Percentiles rank a stretch among this genome's conserved stretches.
phyloP scores from a whole-genome alignment of 768 basidiomycete species.

The Lactarius deliciosus region DNA sequence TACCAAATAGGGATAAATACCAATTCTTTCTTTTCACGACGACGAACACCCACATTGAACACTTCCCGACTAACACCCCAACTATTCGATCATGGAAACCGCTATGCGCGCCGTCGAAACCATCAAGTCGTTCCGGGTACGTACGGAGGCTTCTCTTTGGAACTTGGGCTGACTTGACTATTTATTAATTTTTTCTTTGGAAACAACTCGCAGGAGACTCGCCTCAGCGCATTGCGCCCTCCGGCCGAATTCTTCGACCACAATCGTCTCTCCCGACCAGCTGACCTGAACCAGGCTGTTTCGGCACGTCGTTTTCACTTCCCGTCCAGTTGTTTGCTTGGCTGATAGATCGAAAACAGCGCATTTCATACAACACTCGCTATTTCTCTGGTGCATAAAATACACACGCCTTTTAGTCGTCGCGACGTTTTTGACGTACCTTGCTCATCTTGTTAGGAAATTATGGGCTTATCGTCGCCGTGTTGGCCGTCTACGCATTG shows the following conservation, averaged over 20 bases:
- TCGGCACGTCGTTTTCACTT: conserved; percentile 49
- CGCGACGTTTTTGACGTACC: not conserved
- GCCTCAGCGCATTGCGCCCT: conserved; percentile 70
- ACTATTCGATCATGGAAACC: conserved; percentile 52
- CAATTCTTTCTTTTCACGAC: not conserved
- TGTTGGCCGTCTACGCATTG: conserved; percentile 86
- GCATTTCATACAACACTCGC: conserved; percentile 92
- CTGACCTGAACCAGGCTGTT: conserved; percentile 76
- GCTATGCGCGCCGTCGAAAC: conserved; percentile 65
- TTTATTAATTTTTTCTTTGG: not conserved
- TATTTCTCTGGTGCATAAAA: conserved; percentile 68
- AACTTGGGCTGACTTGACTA: not conserved
- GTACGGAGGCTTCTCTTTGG: conserved; percentile 31
- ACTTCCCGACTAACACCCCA: not conserved
- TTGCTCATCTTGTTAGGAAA: conserved; percentile 56
- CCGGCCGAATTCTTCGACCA: conserved; percentile 81
- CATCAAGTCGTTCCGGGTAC: conserved; percentile 67
- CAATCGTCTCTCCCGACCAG: conserved; percentile 80
- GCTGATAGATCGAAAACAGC: conserved; percentile 43
- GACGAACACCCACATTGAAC: not conserved
- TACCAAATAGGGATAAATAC: conserved; percentile 24
- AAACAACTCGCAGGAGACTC: conserved; percentile 58
- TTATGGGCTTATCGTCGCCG: conserved; percentile 75
- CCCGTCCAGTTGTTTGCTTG: not conserved
- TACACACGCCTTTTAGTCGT: not conserved